A percentile compares a stretch with the other conserved stretches of the same genome.
phyloP scores from a whole-genome alignment of 768 basidiomycete species.

The Serendipita vermifera region DNA sequence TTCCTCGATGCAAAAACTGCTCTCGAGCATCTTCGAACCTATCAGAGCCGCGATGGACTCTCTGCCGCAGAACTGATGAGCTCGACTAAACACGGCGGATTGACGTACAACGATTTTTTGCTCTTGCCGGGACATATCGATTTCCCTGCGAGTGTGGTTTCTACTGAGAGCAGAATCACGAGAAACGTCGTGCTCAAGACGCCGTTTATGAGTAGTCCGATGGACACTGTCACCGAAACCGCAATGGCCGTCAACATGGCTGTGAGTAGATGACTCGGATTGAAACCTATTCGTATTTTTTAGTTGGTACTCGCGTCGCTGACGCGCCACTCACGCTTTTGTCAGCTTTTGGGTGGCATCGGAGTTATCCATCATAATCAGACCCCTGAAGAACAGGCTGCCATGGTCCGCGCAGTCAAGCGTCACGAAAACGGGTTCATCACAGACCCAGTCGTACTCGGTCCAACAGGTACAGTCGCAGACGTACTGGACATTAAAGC shows the following conservation, averaged over 20 bases:
- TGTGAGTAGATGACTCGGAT: constrained; percentile 34
- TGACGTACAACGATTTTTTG: constrained; percentile 97
- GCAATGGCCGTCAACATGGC: constrained; percentile 91
- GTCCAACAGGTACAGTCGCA: constrained; percentile 61
- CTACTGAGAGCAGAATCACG: constrained; percentile 76
- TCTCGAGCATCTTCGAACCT: constrained; percentile 59
- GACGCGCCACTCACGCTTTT: neutral
- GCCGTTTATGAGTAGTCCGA: constrained; percentile 93
- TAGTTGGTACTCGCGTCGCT: constrained; percentile 2
- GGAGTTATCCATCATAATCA: constrained; percentile 99
- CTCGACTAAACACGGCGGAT: constrained; percentile 70
- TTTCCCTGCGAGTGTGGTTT: constrained; percentile 70
- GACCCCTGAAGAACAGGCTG: constrained; percentile 68
- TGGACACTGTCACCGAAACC: constrained; percentile 98
- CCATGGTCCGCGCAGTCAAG: constrained; percentile 96
- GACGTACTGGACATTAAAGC: constrained; percentile 91
- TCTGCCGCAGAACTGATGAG: constrained; percentile 79
- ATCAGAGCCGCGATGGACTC: constrained; percentile 67
- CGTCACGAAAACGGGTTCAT: constrained; percentile 99
- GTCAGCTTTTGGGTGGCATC: constrained; percentile 79
- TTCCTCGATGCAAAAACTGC: constrained; percentile 62
- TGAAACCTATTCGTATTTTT: constrained; percentile 10
- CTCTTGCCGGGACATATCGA: constrained; percentile 90
- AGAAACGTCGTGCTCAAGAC: constrained; percentile 86
- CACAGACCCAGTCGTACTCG: constrained; percentile 80